Evolutionary conservation across 1,139 yeast species (phyloP).

Genomic region (Kodamaea arcana): DNA sequence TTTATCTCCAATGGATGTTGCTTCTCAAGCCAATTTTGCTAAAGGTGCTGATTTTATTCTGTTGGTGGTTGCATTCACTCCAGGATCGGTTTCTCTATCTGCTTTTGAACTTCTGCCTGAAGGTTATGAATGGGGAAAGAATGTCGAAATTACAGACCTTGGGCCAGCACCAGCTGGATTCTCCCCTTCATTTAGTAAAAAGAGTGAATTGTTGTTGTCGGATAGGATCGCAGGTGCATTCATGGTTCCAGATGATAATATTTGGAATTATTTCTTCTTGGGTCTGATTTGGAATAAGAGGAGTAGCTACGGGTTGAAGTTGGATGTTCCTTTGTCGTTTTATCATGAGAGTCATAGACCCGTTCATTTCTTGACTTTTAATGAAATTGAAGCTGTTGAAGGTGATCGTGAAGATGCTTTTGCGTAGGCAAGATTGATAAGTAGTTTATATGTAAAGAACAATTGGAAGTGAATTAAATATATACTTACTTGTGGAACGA

Average conservation of each 20-base stretch:
- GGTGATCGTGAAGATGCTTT: slow-evolving; percentile 72
- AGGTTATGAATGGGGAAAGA: slow-evolving; percentile 77
- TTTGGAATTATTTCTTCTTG: slow-evolving; percentile 91
- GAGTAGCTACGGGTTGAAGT: slow-evolving; percentile 57
- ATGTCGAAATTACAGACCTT: slow-evolving; percentile 48
- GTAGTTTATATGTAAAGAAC: too few species aligned
- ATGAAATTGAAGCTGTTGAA: slow-evolving; percentile 63
- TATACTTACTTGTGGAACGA: too few species aligned
- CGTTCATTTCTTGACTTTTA: slow-evolving; percentile 74
- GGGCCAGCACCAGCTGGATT: slow-evolving; percentile 61
- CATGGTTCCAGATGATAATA: slow-evolving; percentile 75
- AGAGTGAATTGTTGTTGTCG: slow-evolving; percentile 69
- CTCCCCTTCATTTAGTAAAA: slow-evolving; percentile 52
- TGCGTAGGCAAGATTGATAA: too few species aligned
- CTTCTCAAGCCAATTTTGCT: slow-evolving; percentile 52
- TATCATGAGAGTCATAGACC: slow-evolving; percentile 89
- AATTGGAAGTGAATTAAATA: too few species aligned
- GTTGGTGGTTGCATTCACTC: slow-evolving; percentile 66
- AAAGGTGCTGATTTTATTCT: slow-evolving; percentile 44
- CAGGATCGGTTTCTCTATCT: slow-evolving; percentile 79
- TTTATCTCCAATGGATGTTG: slow-evolving; percentile 69
- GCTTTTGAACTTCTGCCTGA: slow-evolving; percentile 58
- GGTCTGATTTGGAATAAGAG: slow-evolving; percentile 78
- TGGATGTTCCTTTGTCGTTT: slow-evolving; percentile 77
- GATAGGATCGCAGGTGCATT: slow-evolving; percentile 79